Conservation (phyloP, 1,284 basidiomycete species). For the Veloboletus limbatus region DNA sequence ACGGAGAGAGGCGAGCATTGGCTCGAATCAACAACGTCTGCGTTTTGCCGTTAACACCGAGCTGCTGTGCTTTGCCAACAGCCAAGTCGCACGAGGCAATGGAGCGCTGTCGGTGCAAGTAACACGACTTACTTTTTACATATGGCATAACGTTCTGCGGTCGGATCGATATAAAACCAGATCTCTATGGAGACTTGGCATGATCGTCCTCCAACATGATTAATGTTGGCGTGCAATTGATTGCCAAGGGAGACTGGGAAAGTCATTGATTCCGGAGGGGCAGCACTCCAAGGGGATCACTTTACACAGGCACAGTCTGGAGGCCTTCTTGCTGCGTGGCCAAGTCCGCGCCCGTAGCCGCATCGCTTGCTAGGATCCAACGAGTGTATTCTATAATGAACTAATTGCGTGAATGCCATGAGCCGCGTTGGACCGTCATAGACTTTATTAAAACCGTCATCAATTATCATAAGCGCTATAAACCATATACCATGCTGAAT, state of each 20-base stretch:
- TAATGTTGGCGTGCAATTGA: not conserved
- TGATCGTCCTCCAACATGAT: conserved; percentile 1
- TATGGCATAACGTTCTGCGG: not conserved
- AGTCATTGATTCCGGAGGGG: not conserved
- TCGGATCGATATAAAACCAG: no score
- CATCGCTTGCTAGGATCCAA: not conserved
- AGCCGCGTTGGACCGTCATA: not conserved
- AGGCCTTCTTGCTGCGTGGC: not conserved
- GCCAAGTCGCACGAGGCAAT: conserved; percentile 24
- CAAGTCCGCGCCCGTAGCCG: not conserved
- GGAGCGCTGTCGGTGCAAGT: not conserved
- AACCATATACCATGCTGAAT: not conserved
- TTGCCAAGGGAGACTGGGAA: conserved; percentile 16
- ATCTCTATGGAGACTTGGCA: conserved; percentile 1
- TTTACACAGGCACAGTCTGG: no score
- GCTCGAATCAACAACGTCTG: conserved; percentile 16
- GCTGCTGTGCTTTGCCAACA: conserved; percentile 21
- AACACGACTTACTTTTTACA: conserved; percentile 2
- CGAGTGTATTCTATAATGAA: not conserved
- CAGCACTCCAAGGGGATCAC: no score
- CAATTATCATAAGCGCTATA: conserved; percentile 9
- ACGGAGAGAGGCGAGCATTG: not conserved
- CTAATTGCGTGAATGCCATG: not conserved
- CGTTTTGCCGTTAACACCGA: not conserved
- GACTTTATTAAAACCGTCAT: not conserved